phyloP scores from a whole-genome alignment of 2,329 filamentous ascomycete genomes.

The Ascochyta pisi region DNA sequence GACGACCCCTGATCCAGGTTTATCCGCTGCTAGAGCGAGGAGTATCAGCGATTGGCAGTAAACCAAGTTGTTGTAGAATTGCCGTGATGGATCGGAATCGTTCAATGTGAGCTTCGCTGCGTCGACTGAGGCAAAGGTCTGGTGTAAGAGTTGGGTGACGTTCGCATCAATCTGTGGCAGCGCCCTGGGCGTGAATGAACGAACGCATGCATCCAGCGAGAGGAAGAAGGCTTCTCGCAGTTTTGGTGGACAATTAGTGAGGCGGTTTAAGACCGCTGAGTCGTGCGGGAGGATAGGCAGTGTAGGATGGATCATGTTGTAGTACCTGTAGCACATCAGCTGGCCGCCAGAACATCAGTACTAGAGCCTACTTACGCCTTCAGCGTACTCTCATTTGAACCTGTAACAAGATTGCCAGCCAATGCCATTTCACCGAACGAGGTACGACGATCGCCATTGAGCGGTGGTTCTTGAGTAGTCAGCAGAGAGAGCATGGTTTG shows the following conservation, averaged over 20 bases:
- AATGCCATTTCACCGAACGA: conserved; percentile 46
- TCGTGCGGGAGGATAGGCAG: conserved; percentile 46
- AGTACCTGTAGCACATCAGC: conserved; percentile 41
- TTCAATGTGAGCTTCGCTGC: conserved; percentile 37
- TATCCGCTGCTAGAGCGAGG: conserved; percentile 43
- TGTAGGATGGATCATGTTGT: conserved; percentile 45
- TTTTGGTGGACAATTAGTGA: conserved; percentile 44
- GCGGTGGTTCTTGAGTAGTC: conserved; percentile 37
- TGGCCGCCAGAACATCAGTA: neutral
- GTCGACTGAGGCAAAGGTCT: conserved; percentile 39
- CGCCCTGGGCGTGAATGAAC: conserved; percentile 39
- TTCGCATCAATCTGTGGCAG: conserved; percentile 35
- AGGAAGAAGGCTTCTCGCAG: conserved; percentile 47
- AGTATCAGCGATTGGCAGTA: conserved; percentile 44
- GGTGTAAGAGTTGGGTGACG: conserved; percentile 38
- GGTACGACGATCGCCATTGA: conserved; percentile 44
- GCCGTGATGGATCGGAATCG: conserved; percentile 36
- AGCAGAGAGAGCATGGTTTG: conserved; percentile 27
- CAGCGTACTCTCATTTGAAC: conserved; percentile 44
- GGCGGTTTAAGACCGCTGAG: conserved; percentile 40
- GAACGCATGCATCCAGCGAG: conserved; percentile 42
- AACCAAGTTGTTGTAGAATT: conserved; percentile 43
- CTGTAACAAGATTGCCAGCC: conserved; percentile 43
- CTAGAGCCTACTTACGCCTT: conserved; percentile 38
- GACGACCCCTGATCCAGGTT: conserved; percentile 35